Evolutionary conservation across 2,329 filamentous ascomycete genomes (phyloP), one percentile per base, ranked within the genome.

Genomic region (Lojkania enalia): DNA sequence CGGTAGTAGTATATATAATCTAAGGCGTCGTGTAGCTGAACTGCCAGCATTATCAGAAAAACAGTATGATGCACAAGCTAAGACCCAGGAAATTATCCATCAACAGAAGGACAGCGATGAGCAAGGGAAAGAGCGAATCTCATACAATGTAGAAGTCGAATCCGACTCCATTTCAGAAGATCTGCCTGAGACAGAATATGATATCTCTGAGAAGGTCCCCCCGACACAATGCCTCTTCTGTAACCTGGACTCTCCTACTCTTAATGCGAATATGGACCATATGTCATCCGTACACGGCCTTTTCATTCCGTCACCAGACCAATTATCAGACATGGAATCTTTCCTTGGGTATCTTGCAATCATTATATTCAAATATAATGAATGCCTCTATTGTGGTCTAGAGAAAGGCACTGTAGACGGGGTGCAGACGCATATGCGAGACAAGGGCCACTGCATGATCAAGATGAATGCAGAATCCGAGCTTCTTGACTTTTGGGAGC

Each of bases 311-410:
- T 39, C 50, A 9, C 48, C 44, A 15, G 57, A 60, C n/a, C 37
- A 41, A 9, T 23, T 70, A 16, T 42, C 42, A 37, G 58, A 66
- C 45, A 42, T 69, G 25, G 42, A 61, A 39, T 55, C 44, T 5
- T 58, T 70, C 39, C 20, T 70, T 12, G 49, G 51, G 1, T 70
- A 70, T 44, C 61, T 70, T 4, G 57, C 52, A 15, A 60, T 52
- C 1, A 48, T 57, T 5, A 44, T 70, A 11, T 42, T 40, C 13
- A 44, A 48, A 20, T 69, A 52, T 36, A 46, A 69, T 35, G 63
- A 70, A 54, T 70, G 67, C 41, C 55, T 70, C 16, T 69, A 69
- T 49, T 70, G 67, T 41, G 63, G 64, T 25, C 35, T 47, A 9
- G 52, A 46, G 23, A 66, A 62, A 42, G 40, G 35, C 20, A 58